Percentiles rank a stretch among this genome's conserved stretches.
Conservation (phyloP, 371 early-diverging fungal genomes). For the Mucor piriformis region DNA sequence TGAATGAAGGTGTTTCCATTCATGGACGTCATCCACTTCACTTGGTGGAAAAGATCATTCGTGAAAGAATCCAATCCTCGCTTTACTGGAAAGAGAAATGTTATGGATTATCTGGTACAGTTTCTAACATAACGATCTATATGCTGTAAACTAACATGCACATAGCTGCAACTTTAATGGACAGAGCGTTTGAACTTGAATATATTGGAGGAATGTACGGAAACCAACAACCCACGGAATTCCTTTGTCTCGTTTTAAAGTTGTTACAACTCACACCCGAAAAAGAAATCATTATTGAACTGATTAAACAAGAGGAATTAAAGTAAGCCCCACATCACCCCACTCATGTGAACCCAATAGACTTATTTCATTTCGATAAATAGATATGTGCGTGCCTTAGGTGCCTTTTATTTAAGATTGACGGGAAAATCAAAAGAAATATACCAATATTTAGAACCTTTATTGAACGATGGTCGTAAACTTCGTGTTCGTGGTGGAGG, state of each 20-base stretch:
- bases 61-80: constrained; percentile 88
- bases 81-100: constrained; percentile 96
- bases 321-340: no score
- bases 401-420: constrained; percentile 87
- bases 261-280: constrained; percentile 91
- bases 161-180: constrained; percentile 85
- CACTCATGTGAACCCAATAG: no score
- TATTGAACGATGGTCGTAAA: constrained; percentile 87
- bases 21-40: constrained; percentile 92
- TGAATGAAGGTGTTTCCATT: constrained; percentile 65
- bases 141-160: no score
- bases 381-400: constrained; percentile 87
- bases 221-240: constrained; percentile 86
- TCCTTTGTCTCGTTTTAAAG: constrained; percentile 87
- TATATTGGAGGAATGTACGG: constrained; percentile 89
- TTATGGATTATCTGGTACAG: constrained; percentile 88
- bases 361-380: no score
- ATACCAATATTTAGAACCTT: constrained; percentile 85
- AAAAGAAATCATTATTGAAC: constrained; percentile 80
- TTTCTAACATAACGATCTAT: not conserved
- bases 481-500: constrained; percentile 66
- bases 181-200: constrained; percentile 80
- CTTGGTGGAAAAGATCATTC: constrained; percentile 92
- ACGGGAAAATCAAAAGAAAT: constrained; percentile 78
- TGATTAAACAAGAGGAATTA: constrained; percentile 75